Conservation (phyloP, 495 filamentous ascomycete genomes). For the Penicillium canescens region DNA sequence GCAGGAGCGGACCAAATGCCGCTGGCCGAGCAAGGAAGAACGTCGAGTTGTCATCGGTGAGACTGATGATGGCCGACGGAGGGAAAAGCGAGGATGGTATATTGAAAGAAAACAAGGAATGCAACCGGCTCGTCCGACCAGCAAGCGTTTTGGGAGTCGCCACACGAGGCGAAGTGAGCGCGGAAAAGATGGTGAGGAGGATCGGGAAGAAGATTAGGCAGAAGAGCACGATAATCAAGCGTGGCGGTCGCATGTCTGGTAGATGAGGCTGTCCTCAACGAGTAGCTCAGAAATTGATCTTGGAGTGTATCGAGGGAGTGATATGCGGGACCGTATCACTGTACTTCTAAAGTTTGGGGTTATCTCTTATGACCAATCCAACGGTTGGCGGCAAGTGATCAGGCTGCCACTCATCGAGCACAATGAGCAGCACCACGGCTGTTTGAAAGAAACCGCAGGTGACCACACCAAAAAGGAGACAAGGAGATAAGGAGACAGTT, state of each 20-base stretch:
- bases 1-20: slow-evolving; percentile 84
- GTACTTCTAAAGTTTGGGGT: slow-evolving; percentile 12
- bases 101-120: slow-evolving; percentile 63
- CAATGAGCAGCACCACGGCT: slow-evolving; percentile 26
- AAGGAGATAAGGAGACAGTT: slow-evolving; percentile 14
- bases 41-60: slow-evolving; percentile 97
- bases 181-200: slow-evolving; percentile 52
- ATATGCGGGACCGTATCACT: slow-evolving; percentile 23
- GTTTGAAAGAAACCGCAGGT: slow-evolving; percentile 14
- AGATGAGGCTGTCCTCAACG: slow-evolving; percentile 3
- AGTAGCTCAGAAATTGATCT: not conserved
- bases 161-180: slow-evolving; percentile 42
- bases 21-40: slow-evolving; percentile 93
- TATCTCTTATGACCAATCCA: slow-evolving; percentile 38
- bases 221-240: slow-evolving; percentile 51
- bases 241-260: slow-evolving; percentile 56
- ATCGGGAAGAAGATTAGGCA: slow-evolving; percentile 57
- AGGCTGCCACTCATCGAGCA: slow-evolving; percentile 41
- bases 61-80: slow-evolving; percentile 89
- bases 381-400: slow-evolving; percentile 34
- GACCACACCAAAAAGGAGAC: slow-evolving; percentile 11
- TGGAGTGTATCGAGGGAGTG: slow-evolving; percentile 8
- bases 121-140: slow-evolving; percentile 45
- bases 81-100: slow-evolving; percentile 82
- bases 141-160: slow-evolving; percentile 41